Evolutionary conservation across 164 flowering plant genomes (phyloP).

Genomic region (Aristolochia contorta): DNA sequence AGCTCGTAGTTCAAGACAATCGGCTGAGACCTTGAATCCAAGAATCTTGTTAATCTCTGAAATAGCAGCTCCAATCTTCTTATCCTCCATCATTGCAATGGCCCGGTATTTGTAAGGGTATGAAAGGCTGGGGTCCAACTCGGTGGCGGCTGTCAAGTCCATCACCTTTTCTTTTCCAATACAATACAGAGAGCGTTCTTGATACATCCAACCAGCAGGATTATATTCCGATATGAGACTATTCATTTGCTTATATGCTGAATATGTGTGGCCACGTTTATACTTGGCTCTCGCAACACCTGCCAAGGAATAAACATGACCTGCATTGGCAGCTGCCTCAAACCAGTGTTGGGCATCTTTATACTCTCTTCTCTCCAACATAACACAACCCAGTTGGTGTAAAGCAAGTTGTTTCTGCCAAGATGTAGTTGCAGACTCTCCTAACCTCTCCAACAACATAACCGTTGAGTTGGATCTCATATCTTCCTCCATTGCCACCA

Average conservation of each 20-base stretch:
- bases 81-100: slow-evolving; percentile 41
- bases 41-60: slow-evolving; percentile 58
- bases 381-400: slow-evolving; percentile 69
- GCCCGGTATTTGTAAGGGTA: slow-evolving; percentile 83
- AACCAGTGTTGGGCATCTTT: slow-evolving; percentile 53
- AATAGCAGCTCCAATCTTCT: slow-evolving; percentile 36
- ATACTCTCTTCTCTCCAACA: slow-evolving; percentile 64
- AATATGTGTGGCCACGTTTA: slow-evolving; percentile 54
- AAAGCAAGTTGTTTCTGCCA: slow-evolving; percentile 70
- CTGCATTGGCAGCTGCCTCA: slow-evolving; percentile 51
- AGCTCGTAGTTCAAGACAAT: slow-evolving; percentile 81
- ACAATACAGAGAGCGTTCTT: slow-evolving; percentile 69
- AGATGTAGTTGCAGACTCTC: slow-evolving; percentile 41
- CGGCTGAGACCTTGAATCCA: slow-evolving; percentile 67
- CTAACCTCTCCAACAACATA: slow-evolving; percentile 55
- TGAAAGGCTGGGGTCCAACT: slow-evolving; percentile 72
- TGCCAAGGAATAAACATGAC: slow-evolving; percentile 66
- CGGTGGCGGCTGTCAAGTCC: slow-evolving; percentile 60
- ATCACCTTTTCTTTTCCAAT: slow-evolving; percentile 47
- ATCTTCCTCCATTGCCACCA: slow-evolving; percentile 66
- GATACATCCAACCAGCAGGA: slow-evolving; percentile 81
- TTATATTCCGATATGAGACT: slow-evolving; percentile 40
- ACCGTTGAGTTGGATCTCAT: slow-evolving; percentile 41
- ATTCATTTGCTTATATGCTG: slow-evolving; percentile 52
- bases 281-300: slow-evolving; percentile 66